Base-by-base conservation (phyloP, 2,329 filamentous ascomycete species). In the Alternaria infectoria region DNA sequence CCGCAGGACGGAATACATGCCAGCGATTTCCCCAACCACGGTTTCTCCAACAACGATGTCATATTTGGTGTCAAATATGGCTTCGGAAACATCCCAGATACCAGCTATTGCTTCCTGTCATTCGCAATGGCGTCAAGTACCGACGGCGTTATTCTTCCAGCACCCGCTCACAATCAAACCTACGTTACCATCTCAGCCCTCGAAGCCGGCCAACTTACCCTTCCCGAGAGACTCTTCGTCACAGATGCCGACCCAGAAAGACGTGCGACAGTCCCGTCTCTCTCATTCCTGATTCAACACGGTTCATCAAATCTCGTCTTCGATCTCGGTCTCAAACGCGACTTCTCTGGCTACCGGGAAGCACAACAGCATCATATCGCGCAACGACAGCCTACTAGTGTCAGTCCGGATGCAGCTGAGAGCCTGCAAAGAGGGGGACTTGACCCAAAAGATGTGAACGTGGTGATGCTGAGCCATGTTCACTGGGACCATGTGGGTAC, bases 401-500 rank as follows among this genome's bases (percentile, higher is more conserved):
- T 81, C 1, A 72, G 75, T 3, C 84, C 84, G 0, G 85, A 85
- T 61, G 82, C 81, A 13, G 80, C 79, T 2, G 76, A 73, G 3
- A 71, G 67, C 57, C 67, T 86, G 43, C 70, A 73, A 52, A 61
- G 64, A 51, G 82, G 81, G 6, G 80, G 79, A 2, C 56, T 84
- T 2, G 62, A 73, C 5, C 77, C 81, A 1, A 61, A 62, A 9
- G 75, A 79, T 8, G 74, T 84, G 13, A 72, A 83, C 57, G 73
- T 76, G 6, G 77, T 85, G 5, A 77, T 88, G 8, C 72, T 87
- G 2, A 85, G 82, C 66, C 87, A 89, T 62, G 80, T 86, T 0
- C 86, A 89, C 68, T 88, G 85, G 81, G 86, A 89, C 67, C 87
- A 88, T 64, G 80, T 85, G 40, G 87, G 86, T n/a, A 86, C 85